Base-by-base conservation (phyloP, 1,284 basidiomycete species). In the Cutaneotrichosporon sp. region DNA sequence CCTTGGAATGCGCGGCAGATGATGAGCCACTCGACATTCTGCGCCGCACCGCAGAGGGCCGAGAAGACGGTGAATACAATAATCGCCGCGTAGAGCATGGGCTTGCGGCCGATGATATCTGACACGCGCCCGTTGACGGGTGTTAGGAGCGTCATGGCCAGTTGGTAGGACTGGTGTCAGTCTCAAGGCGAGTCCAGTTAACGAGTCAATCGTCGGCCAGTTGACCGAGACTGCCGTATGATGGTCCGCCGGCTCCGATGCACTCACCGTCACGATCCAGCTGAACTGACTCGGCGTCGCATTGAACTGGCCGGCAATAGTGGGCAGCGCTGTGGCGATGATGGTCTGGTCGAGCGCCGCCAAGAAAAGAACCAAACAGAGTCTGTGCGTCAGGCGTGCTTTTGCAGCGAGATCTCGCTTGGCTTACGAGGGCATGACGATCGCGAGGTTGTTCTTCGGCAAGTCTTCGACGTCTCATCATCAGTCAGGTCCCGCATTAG, bases 41-140 rank as follows among this genome's bases (percentile, higher is more conserved):
- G 67, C 4, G 71, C 68, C 1, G 65, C 65, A 16, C 71, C 71
- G 49, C 71, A 73, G 2, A 73, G 46, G 0, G 68, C 71, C 1
- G 65, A 68, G 46, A 61, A 65, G 33, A 71, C 38, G 4, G 62
- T 61, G 52, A 73, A 71, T 12, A 64, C 45, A 38, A 71, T 37
- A 46, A 73, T 71, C 12, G 67, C 65, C 10, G 53, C 60, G 53
- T 71, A 71, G 16, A 73, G 47, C 61, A 71, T 61, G 2, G 67
- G 65, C 59, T 73, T 73, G 17, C 71, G 55, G 5, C 71, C 71
- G 9, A 71, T 50, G 39, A 71, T 70, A 49, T 73, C 71, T 1
- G 64, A 66, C 2, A 71, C 62, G 11, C 71, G 62, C 3, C 71
- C 71, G 49, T 70, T 70, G 31, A 70, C 50, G 0, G 69, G 71